Percentiles rank a stretch among this genome's conserved stretches.
These are phyloP conservation scores for Physcomitrium patens DNA, from an alignment of 225 moss, liverwort and hornwort species.

Conservation along the genomic window DNA sequence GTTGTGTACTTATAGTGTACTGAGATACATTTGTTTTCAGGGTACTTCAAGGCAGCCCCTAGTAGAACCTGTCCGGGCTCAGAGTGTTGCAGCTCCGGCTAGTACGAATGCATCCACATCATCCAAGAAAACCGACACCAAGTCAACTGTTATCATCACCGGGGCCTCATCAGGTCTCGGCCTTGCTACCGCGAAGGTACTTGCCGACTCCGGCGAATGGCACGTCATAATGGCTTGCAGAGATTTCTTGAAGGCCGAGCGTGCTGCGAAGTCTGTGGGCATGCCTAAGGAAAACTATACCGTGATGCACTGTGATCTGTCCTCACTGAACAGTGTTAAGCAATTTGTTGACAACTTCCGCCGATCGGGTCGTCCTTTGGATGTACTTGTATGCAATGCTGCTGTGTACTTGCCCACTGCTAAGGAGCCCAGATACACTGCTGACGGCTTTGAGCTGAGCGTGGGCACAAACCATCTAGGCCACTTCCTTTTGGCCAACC, in stretches of 20 bases:
- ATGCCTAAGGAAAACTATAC: conserved; percentile 79
- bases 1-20: background rate
- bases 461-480: conserved; percentile 97
- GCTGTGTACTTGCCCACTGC: conserved; percentile 96
- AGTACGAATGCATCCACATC: conserved; percentile 46
- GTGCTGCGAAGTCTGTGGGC: conserved; percentile 77
- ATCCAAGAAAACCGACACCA: conserved; percentile 79
- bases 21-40: conserved; percentile 23
- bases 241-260: conserved; percentile 93
- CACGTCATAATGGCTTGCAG: conserved; percentile 99
- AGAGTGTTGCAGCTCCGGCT: conserved; percentile 89
- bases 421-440: conserved; percentile 93
- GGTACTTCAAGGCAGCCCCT: conserved; percentile 42
- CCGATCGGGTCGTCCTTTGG: conserved; percentile 71
- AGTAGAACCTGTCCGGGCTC: conserved; percentile 38
- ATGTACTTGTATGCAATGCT: conserved; percentile 97
- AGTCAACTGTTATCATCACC: conserved; percentile 83
- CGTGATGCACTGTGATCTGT: conserved; percentile 91
- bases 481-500: conserved; percentile 80
- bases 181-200: conserved; percentile 85
- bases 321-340: conserved; percentile 82
- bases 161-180: conserved; percentile 98
- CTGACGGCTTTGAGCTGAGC: conserved; percentile 92
- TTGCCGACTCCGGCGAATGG: conserved; percentile 89
- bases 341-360: conserved; percentile 95